Evolutionary conservation across 169 alveolate species (phyloP).

Genomic region (Plasmodium billcollinsi): DNA sequence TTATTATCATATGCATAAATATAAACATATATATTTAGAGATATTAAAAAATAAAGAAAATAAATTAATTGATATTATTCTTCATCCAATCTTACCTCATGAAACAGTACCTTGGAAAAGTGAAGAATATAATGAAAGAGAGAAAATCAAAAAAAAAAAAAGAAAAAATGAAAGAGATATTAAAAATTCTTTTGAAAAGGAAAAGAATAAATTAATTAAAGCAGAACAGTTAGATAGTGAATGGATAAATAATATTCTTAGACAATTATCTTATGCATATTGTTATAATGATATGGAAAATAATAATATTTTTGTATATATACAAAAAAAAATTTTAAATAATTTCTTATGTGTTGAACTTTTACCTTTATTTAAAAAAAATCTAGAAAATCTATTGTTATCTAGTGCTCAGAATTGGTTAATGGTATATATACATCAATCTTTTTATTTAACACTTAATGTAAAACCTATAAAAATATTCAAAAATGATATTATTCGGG

Average conservation of each 20-base stretch:
- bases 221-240: constrained; percentile 79
- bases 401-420: constrained; percentile 77
- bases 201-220: constrained; percentile 70
- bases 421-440: constrained; percentile 66
- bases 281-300: constrained; percentile 63
- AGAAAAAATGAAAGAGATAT: constrained; percentile 67
- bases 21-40: constrained; percentile 79
- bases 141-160: constrained; percentile 78
- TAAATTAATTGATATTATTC: constrained; percentile 74
- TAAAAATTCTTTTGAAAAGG: constrained; percentile 76
- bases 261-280: constrained; percentile 77
- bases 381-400: constrained; percentile 57
- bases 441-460: constrained; percentile 56
- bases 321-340: constrained; percentile 76
- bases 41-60: constrained; percentile 81
- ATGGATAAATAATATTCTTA: constrained; percentile 79
- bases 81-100: constrained; percentile 82
- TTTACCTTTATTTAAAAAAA: constrained; percentile 77
- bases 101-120: constrained; percentile 81
- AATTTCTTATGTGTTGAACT: constrained; percentile 76
- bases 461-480: constrained; percentile 48
- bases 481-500: neutral
- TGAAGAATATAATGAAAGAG: constrained; percentile 80
- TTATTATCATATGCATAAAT: constrained; percentile 46
- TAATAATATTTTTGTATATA: constrained; percentile 68